Base-by-base conservation (phyloP, 2,329 filamentous ascomycete genomes). In the Aureobasidium sp. region DNA sequence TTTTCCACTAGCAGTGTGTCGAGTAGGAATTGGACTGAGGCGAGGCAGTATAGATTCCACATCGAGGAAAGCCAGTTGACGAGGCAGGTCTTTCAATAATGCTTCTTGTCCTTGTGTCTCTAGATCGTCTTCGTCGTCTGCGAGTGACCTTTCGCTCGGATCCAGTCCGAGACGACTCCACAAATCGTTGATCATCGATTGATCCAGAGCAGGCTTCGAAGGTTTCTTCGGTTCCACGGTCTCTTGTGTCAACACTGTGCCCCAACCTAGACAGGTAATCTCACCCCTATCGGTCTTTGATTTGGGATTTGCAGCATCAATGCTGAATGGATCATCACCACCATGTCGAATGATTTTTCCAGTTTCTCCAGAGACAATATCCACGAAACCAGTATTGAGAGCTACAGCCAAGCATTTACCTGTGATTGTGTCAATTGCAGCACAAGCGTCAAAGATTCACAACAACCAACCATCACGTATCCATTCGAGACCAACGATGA, bases 381-480 rank as follows among this genome's bases (percentile, higher is more conserved):
- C 86, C 25, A 94, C 84, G 6, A 83, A 83, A 32, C 89, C 89
- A 76, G 96, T 90, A 67, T 84, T 90, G 86, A 90, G 96, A 49
- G 86, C 90, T 15, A 94, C 84, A 15, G 91, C 91, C 60, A 97
- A 81, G 45, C 59, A 61, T 48, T 61, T 61, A 25, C 59, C 59
- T 61, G 29, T 9, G 25, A 47, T 49, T 15, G 15, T 25, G 27
- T 59, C 6, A 50, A 9, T 15, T 32, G 21, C 42, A 37, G 37
- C 9, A 21, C n/a, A 32, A 9, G 8, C 30, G 21, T 21, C 21
- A 1, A 11, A 11, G n/a, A 2, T 11, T 27, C 10, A 21, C 30
- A 29, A 30, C 10, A 8, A 61, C 62, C 44, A 69, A 64, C 75
- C 78, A 62, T 79, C 78, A 39, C 74, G 75, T 64, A 78, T 78